Base-by-base conservation (phyloP, 148 eudicot species). In the Rhododendron mucronatum region DNA sequence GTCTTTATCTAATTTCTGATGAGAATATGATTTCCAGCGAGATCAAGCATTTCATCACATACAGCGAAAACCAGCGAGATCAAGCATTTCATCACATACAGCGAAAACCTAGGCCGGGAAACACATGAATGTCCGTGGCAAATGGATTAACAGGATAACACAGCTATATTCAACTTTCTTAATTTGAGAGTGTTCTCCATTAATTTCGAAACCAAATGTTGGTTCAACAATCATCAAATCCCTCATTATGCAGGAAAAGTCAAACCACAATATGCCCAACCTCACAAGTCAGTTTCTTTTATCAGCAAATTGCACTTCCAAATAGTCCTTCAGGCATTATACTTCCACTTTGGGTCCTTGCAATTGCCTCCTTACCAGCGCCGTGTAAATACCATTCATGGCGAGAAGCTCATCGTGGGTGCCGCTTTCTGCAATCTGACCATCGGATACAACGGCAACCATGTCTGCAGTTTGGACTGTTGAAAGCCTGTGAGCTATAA, bases 401-500 rank as follows among this genome's bases (percentile, higher is more conserved):
- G 57, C 39, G 53, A 96, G 89, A 39, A 96, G 98, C 88, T 95
- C 98, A 5, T 95, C 92, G 67, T 96, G 99, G 37, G 89, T 91
- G 67, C 99, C 98, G 14, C 93, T 90, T 86, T 96, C 98, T 23
- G 92, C 99, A 37, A 96, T 90, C 90, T 92, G 96, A 63, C 98
- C 99, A 84, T 95, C 99, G 8, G 98, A 94, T 51, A 95, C 90
- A 39, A 96, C 99, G 23, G 97, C 99, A 12, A 95, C 98, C 2
- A 89, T 89, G 83, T 95, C 89, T 55, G 99, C 99, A 82, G 94
- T 95, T 85, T 96, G 92, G 48, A 96, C 99, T 0, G 99, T 96
- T 26, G 99, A 96, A 55, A 95, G 97, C 92, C 98, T 86, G 88
- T 96, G 99, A 39, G 99, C 99, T 87, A 96, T 96, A 7, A 96